Percentiles rank a stretch among this genome's conserved stretches.
Conservation (phyloP, 2,329 filamentous ascomycete species). For the Pestalotiopsis sp. region DNA sequence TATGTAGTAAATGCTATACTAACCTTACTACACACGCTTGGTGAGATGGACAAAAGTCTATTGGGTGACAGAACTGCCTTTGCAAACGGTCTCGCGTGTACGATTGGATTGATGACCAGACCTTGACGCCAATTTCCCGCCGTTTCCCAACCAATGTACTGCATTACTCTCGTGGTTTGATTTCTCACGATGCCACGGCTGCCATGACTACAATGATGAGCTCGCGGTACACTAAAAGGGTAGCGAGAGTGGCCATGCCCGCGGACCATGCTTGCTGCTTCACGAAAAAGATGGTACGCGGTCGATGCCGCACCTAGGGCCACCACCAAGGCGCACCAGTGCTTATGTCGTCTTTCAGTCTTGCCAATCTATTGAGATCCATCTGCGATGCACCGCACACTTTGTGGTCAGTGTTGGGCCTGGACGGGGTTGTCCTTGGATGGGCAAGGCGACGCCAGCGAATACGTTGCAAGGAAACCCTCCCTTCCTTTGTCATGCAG, state of each 20-base stretch:
- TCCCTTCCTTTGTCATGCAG: constrained; percentile 6
- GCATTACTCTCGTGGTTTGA: background rate
- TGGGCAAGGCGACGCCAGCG: background rate
- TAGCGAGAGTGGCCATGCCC: background rate
- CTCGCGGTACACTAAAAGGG: background rate
- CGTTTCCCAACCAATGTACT: background rate
- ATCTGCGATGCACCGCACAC: background rate
- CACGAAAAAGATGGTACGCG: background rate
- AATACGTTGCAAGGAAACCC: background rate
- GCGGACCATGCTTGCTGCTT: background rate
- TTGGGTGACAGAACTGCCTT: background rate
- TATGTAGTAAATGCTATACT: background rate
- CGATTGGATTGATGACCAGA: background rate
- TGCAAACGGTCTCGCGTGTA: background rate
- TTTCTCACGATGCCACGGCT: background rate
- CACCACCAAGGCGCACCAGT: background rate
- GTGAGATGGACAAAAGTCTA: background rate
- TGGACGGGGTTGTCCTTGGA: background rate
- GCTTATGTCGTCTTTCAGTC: background rate
- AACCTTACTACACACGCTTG: background rate
- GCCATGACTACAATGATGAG: background rate
- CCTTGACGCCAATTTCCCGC: background rate
- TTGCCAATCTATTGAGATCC: background rate
- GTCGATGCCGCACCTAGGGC: background rate
- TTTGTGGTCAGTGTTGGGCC: background rate